Conservation (phyloP, 2,329 filamentous ascomycete species). For the Ceratocystis albifundus region DNA sequence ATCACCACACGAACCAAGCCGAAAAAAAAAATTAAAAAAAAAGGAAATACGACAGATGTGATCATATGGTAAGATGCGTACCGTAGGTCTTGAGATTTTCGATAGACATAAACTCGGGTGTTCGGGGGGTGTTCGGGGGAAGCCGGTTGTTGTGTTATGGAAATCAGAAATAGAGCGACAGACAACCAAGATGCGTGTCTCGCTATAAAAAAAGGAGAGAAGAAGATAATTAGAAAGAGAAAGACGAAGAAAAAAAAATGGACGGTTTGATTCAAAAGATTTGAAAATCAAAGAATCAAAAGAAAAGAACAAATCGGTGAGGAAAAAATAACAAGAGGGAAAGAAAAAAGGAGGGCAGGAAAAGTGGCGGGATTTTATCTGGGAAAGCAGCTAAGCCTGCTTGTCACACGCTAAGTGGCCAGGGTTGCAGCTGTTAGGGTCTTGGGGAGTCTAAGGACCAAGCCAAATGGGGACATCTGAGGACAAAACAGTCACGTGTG, state of each 20-base stretch:
- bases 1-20: background rate
- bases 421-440: conserved; percentile 3
- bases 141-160: conserved; percentile 38
- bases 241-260: background rate
- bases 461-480: too few relatives aligned
- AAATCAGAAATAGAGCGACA: conserved; percentile 37
- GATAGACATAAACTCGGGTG: conserved; percentile 94
- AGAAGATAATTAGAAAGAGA: background rate
- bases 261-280: conserved; percentile 23
- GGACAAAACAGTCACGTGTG: background rate
- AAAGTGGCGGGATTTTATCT: conserved; percentile 21
- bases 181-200: conserved; percentile 39
- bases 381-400: background rate
- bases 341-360: conserved; percentile 9
- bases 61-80: conserved; percentile 37
- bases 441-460: background rate
- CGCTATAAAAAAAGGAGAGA: conserved; percentile 31
- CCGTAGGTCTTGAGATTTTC: conserved; percentile 96
- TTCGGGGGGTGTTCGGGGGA: conserved; percentile 47
- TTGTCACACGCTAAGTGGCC: conserved; percentile 1
- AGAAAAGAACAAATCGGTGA: conserved; percentile 26
- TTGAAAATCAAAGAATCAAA: conserved; percentile 12
- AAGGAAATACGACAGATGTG: too few relatives aligned
- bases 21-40: too few relatives aligned
- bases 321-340: conserved; percentile 26